These are phyloP conservation scores for Rhizopogon sp. DNA, from an alignment of 768 basidiomycete species.

Conservation along the genomic window DNA sequence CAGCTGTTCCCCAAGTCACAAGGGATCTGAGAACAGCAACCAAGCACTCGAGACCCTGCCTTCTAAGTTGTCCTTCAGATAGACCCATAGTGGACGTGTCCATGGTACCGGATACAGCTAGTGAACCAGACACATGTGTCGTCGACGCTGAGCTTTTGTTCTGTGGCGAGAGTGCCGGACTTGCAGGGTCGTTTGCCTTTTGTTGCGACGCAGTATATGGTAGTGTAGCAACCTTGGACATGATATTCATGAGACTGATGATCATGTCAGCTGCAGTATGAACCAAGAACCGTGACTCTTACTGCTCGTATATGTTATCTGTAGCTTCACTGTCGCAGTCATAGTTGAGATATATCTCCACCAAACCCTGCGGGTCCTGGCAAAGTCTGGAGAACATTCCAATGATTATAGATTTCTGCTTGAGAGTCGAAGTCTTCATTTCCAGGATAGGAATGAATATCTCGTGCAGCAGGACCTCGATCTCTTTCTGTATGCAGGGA, in stretches of 20 bases:
- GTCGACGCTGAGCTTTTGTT: slow-evolving; percentile 29
- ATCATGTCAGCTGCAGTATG: slow-evolving; percentile 6
- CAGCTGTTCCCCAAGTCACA: slow-evolving; percentile 80
- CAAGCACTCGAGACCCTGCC: slow-evolving; percentile 94
- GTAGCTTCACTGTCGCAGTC: slow-evolving; percentile 94
- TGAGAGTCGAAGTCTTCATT: slow-evolving; percentile 93
- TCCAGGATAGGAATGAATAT: slow-evolving; percentile 98
- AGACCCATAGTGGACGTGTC: slow-evolving; percentile 64
- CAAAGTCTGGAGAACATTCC: slow-evolving; percentile 84
- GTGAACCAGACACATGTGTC: slow-evolving; percentile 58
- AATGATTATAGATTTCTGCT: slow-evolving; percentile 91
- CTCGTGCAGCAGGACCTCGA: slow-evolving; percentile 96
- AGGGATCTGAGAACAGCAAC: slow-evolving; percentile 85
- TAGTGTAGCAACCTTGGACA: slow-evolving; percentile 82
- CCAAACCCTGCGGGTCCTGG: slow-evolving; percentile 95
- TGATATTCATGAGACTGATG: slow-evolving; percentile 83
- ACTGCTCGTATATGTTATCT: slow-evolving; percentile 98
- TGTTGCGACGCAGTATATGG: slow-evolving; percentile 43
- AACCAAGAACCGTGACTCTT: slow-evolving; percentile 21
- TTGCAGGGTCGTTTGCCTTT: slow-evolving; percentile 51
- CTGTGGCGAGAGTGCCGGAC: slow-evolving; percentile 52
- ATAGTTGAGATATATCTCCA: slow-evolving; percentile 98
- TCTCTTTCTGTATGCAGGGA: slow-evolving; percentile 76
- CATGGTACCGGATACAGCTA: slow-evolving; percentile 61
- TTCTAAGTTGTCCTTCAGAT: slow-evolving; percentile 78